phyloP scores from a whole-genome alignment of 2,329 filamentous ascomycete genomes.

The Alternaria dauci region DNA sequence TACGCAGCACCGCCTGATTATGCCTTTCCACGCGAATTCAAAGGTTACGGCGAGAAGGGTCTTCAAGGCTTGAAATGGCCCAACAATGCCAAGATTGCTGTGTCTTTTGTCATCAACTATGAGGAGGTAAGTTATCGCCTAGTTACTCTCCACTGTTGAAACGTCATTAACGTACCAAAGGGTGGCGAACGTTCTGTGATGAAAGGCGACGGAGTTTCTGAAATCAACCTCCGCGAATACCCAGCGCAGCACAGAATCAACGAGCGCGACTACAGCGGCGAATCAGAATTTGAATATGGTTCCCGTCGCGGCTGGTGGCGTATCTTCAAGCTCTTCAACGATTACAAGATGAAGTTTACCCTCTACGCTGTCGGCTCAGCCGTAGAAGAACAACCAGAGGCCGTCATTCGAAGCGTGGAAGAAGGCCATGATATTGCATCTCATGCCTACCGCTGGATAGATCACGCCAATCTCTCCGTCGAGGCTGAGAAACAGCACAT shows the following conservation, averaged over 20 bases:
- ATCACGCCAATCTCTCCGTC: constrained; percentile 57
- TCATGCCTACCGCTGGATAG: constrained; percentile 63
- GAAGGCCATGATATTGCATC: constrained; percentile 61
- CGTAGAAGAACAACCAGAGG: constrained; percentile 59
- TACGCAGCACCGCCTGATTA: constrained; percentile 37
- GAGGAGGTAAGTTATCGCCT: constrained; percentile 4
- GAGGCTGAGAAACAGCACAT: constrained; percentile 61
- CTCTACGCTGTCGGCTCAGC: constrained; percentile 61
- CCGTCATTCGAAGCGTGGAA: constrained; percentile 58
- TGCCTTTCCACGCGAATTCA: constrained; percentile 49
- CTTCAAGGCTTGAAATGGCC: constrained; percentile 48
- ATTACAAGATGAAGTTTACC: constrained; percentile 60
- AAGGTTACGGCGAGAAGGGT: constrained; percentile 56
- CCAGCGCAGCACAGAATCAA: constrained; percentile 47
- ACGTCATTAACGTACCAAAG: constrained; percentile 33
- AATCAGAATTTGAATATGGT: constrained; percentile 63
- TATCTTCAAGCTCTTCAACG: constrained; percentile 59
- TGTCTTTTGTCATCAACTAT: constrained; percentile 48
- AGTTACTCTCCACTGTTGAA: neutral
- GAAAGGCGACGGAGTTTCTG: constrained; percentile 45
- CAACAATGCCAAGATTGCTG: constrained; percentile 48
- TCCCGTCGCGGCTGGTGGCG: constrained; percentile 61
- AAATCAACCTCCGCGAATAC: constrained; percentile 50
- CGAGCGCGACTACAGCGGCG: constrained; percentile 57
- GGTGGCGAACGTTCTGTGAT: constrained; percentile 43